These are phyloP conservation scores for Paramecium sexaurelia DNA, from an alignment of 73 alveolate species.

Conservation along the genomic window DNA sequence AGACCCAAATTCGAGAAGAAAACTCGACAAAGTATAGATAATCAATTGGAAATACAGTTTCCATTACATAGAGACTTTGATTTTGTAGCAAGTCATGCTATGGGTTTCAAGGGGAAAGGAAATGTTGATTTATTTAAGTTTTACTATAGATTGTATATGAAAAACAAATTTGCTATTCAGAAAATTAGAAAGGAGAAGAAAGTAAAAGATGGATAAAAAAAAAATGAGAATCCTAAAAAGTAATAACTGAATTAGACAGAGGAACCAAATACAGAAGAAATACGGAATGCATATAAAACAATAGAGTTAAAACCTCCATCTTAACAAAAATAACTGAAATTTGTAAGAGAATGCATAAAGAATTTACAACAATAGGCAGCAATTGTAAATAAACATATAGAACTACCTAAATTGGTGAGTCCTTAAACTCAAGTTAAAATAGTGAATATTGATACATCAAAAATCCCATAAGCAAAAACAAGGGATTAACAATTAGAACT, in stretches of 20 bases:
- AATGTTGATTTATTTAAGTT: slow-evolving; percentile 1
- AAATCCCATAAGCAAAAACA: slow-evolving; percentile 18
- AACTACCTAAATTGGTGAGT: background rate
- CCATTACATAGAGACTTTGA: background rate
- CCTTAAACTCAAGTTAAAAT: background rate
- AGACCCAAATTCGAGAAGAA: background rate
- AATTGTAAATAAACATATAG: background rate
- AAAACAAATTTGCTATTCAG: slow-evolving; percentile 6
- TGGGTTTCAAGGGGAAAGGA: slow-evolving; percentile 29
- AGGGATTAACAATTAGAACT: background rate
- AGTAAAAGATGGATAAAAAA: background rate
- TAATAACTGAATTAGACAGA: background rate
- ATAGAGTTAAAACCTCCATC: slow-evolving; percentile 1
- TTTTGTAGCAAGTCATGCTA: slow-evolving; percentile 21
- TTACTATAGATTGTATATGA: background rate
- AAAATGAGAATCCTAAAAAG: background rate
- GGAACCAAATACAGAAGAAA: slow-evolving; percentile 42
- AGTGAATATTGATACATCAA: background rate
- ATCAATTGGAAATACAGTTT: background rate
- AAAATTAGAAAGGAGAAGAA: slow-evolving; percentile 37
- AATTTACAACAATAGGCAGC: background rate
- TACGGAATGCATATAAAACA: background rate
- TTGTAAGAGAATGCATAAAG: background rate
- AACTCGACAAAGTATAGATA: background rate
- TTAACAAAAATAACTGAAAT: background rate